Conservation (phyloP, 140 eudicot species). For the Bidens hawaiensis region DNA sequence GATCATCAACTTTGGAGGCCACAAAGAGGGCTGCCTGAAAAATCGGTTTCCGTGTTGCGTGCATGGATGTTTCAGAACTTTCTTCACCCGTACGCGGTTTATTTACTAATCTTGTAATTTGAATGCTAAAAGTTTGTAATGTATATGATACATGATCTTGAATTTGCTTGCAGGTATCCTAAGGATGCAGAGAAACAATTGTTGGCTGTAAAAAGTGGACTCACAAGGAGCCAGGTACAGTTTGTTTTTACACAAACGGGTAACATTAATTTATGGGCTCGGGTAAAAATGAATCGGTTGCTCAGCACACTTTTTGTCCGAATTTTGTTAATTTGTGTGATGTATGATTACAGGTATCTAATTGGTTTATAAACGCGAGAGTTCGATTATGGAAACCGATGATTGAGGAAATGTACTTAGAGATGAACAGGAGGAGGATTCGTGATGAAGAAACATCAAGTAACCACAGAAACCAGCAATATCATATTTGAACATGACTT, state of each 20-base stretch:
- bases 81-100: constrained; percentile 91
- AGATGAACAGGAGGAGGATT: constrained; percentile 70
- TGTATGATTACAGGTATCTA: constrained; percentile 59
- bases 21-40: constrained; percentile 95
- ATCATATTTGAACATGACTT: constrained; percentile 8
- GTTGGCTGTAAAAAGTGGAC: constrained; percentile 89
- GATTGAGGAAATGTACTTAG: constrained; percentile 91
- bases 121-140: neutral
- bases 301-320: neutral
- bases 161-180: constrained; percentile 61
- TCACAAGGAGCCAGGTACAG: constrained; percentile 92
- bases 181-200: constrained; percentile 97
- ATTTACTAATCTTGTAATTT: neutral
- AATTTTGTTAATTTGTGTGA: neutral
- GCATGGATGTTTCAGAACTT: constrained; percentile 99
- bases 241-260: too few relatives aligned
- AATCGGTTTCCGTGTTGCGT: constrained; percentile 80
- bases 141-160: neutral
- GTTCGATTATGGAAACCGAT: constrained; percentile 95
- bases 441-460: constrained; percentile 37
- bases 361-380: constrained; percentile 94
- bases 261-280: neutral
- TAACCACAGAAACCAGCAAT: constrained; percentile 28
- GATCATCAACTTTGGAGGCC: constrained; percentile 94
- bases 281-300: neutral